Evolutionary conservation across 2,329 filamentous ascomycete genomes (phyloP).

Genomic region (Coleophoma eucalyptorum): DNA sequence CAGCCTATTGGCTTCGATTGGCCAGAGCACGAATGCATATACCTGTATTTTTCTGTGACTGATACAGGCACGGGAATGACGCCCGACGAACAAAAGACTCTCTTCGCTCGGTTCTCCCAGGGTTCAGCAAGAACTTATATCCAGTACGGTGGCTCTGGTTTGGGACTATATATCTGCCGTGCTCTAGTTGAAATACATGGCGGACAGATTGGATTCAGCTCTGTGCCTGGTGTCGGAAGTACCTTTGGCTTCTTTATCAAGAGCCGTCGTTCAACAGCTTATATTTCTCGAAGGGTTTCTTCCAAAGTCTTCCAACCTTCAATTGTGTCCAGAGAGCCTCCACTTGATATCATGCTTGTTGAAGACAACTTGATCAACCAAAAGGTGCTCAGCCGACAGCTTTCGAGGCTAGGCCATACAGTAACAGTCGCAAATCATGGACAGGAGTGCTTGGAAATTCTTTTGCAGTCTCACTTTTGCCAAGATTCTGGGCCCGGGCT

Average conservation of each 20-base stretch:
- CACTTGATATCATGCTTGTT: conserved; percentile 42
- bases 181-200: conserved; percentile 75
- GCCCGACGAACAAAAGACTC: conserved; percentile 63
- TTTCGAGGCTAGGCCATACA: conserved; percentile 54
- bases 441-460: conserved; percentile 52
- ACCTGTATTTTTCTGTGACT: conserved; percentile 69
- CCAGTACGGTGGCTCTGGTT: conserved; percentile 72
- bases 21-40: conserved; percentile 44
- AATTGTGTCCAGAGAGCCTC: conserved; percentile 10
- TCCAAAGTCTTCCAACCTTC: conserved; percentile 7
- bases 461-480: conserved; percentile 55
- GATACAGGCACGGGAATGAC: conserved; percentile 73
- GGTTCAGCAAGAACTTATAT: conserved; percentile 72
- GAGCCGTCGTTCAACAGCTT: conserved; percentile 31
- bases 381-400: conserved; percentile 44
- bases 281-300: conserved; percentile 4
- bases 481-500: conserved; percentile 41
- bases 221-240: conserved; percentile 61
- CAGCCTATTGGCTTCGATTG: conserved; percentile 10
- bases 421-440: conserved; percentile 63
- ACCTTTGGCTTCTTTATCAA: conserved; percentile 72
- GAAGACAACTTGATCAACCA: conserved; percentile 60
- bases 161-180: conserved; percentile 75
- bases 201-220: conserved; percentile 71
- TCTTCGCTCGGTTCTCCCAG: conserved; percentile 79